Base-by-base conservation (phyloP, 2,329 filamentous ascomycete species). In the Aspergillus tubingensis region DNA sequence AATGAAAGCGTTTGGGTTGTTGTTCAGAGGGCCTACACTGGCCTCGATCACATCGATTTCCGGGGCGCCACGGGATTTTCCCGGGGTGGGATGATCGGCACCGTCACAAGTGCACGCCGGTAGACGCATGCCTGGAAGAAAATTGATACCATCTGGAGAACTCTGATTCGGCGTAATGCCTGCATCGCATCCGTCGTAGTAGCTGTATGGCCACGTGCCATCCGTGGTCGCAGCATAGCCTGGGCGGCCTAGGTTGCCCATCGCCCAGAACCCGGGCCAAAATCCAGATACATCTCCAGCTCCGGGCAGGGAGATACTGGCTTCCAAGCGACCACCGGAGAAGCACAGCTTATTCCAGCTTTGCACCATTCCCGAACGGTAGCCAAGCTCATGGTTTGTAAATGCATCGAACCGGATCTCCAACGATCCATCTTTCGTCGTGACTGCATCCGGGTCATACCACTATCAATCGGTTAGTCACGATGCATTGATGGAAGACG, bases 191-290 rank as follows among this genome's bases (percentile, higher is more conserved):
- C 82, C 75, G 66, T 90, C 83, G 65, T 86, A 81, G 70, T 91
- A 91, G 66, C 86, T 89, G 77, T 91, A 91, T 0, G 88, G 88
- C 88, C 88, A 91, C 73, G 90, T 80, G 4, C 88, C 88, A 63
- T 91, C 88, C 0, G 88, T 91, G 1, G 88, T 89, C 8, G 87
- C 85, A 32, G 86, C 82, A 73, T 89, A 89, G 11, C 88, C 88
- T 25, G 88, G 86, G 64, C 88, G 82, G 39, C 85, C 88, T 21
- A 91, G 80, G 68, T 91, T 91, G 4, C 88, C 88, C 86, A 91
- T 90, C 0, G 87, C 82, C 88, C 88, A 91, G 74, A 90, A 89
- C 74, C 88, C 88, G 44, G 88, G 88, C 88, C 88, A 91, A 75
- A 91, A 88, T 59, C 88, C 88, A 58, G 85, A 82, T 13, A 86